Percentiles rank a stretch among this genome's conserved stretches.
These are phyloP conservation scores for Diaporthe capsici DNA, from an alignment of 2,329 filamentous ascomycete species.

Conservation along the genomic window DNA sequence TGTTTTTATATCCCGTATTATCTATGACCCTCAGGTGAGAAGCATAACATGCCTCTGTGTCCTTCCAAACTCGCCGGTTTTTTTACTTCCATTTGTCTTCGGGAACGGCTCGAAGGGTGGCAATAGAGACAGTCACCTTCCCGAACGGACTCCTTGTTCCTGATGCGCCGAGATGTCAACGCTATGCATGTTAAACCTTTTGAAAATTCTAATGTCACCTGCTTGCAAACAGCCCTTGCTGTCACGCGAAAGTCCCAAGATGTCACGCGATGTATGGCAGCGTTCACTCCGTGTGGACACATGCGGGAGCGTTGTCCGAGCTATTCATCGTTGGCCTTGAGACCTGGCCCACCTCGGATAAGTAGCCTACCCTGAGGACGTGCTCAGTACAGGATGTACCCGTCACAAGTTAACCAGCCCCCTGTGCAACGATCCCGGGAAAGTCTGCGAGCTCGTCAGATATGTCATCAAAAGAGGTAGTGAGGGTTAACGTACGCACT, in stretches of 20 bases:
- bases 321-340: background rate
- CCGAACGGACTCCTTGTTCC: background rate
- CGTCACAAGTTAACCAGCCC: background rate
- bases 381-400: background rate
- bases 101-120: background rate
- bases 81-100: background rate
- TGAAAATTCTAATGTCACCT: background rate
- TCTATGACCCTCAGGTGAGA: background rate
- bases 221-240: slow-evolving; percentile 1
- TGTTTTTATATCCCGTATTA: background rate
- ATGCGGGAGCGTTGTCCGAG: background rate
- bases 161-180: slow-evolving; percentile 54
- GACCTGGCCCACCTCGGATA: background rate
- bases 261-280: background rate
- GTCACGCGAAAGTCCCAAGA: background rate
- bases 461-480: background rate
- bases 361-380: background rate
- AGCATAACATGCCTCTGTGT: background rate
- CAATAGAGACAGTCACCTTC: no score
- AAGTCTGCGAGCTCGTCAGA: slow-evolving; percentile 1
- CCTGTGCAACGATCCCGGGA: background rate
- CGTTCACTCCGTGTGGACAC: background rate
- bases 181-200: slow-evolving; percentile 56
- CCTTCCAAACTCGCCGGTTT: background rate
- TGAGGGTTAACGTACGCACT: background rate